phyloP scores from a whole-genome alignment of 1,284 basidiomycete species.

The Chondrostereum purpureum region DNA sequence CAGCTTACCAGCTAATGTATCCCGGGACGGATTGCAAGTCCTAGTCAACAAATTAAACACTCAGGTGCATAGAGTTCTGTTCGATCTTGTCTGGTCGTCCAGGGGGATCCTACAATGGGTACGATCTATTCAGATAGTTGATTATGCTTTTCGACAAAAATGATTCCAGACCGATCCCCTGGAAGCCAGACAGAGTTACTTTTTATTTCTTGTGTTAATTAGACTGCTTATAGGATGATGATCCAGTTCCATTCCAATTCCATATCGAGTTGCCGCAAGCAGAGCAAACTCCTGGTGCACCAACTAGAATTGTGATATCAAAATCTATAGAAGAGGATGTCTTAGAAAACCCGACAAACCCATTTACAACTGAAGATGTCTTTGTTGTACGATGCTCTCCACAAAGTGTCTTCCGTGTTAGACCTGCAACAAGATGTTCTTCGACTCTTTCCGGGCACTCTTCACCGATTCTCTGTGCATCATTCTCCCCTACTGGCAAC shows the following conservation, averaged over 20 bases:
- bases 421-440: conserved; percentile 90
- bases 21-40: conserved; percentile 78
- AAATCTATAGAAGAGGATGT: conserved; percentile 80
- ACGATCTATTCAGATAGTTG: no score
- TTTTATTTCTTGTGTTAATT: conserved; percentile 8
- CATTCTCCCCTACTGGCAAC: conserved; percentile 90
- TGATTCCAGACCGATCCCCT: no score
- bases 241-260: conserved; percentile 86
- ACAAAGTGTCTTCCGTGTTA: conserved; percentile 92
- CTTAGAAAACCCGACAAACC: conserved; percentile 60
- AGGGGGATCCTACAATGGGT: no score
- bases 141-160: no score
- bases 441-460: conserved; percentile 91
- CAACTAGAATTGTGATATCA: conserved; percentile 72
- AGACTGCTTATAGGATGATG: conserved; percentile 52
- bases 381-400: conserved; percentile 87
- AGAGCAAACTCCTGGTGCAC: conserved; percentile 45
- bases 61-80: conserved; percentile 42
- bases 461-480: conserved; percentile 91
- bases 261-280: conserved; percentile 68
- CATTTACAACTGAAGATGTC: conserved; percentile 82
- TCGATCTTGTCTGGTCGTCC: conserved; percentile 1
- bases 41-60: conserved; percentile 80
- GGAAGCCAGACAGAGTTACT: conserved; percentile 13
- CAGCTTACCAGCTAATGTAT: conserved; percentile 81